A percentile compares a stretch with the other conserved stretches of the same genome.
phyloP scores from a whole-genome alignment of 1,284 basidiomycete genomes.

The Chiua sp. region DNA sequence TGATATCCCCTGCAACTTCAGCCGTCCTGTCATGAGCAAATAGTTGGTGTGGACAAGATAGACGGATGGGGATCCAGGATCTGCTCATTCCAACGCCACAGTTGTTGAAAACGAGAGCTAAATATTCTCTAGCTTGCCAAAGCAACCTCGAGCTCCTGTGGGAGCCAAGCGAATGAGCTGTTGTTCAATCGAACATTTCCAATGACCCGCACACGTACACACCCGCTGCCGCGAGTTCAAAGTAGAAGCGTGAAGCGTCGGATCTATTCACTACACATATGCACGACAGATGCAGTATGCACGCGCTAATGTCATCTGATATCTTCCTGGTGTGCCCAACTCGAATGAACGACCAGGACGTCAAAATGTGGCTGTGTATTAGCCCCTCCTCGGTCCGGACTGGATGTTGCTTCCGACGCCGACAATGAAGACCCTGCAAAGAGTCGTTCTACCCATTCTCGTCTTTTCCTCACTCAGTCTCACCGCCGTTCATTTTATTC shows the following conservation, averaged over 20 bases:
- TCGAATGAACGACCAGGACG: no score
- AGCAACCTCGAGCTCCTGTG: slow-evolving; percentile 67
- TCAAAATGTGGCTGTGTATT: no score
- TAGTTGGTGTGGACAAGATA: background rate
- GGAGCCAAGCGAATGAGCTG: slow-evolving; percentile 65
- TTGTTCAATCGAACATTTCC: slow-evolving; percentile 49
- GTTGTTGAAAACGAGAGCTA: slow-evolving; percentile 85
- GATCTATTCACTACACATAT: slow-evolving; percentile 69
- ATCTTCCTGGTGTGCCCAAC: no score
- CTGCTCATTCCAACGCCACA: slow-evolving; percentile 84
- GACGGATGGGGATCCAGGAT: slow-evolving; percentile 71
- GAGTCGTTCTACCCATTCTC: slow-evolving; percentile 15
- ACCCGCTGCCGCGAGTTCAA: slow-evolving; percentile 75
- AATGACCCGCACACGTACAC: background rate
- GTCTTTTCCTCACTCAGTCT: slow-evolving; percentile 21
- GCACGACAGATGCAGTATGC: slow-evolving; percentile 63
- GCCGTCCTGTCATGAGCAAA: slow-evolving; percentile 50
- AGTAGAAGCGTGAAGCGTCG: slow-evolving; percentile 70
- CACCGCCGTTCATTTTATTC: slow-evolving; percentile 16
- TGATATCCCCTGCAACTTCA: slow-evolving; percentile 80
- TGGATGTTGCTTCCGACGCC: no score
- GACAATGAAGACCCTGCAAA: background rate
- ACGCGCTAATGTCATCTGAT: no score
- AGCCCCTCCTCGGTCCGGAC: no score
- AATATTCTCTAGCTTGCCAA: slow-evolving; percentile 55